Evolutionary conservation across 345 rosid species (phyloP).

Genomic region (Citrus hindsii): DNA sequence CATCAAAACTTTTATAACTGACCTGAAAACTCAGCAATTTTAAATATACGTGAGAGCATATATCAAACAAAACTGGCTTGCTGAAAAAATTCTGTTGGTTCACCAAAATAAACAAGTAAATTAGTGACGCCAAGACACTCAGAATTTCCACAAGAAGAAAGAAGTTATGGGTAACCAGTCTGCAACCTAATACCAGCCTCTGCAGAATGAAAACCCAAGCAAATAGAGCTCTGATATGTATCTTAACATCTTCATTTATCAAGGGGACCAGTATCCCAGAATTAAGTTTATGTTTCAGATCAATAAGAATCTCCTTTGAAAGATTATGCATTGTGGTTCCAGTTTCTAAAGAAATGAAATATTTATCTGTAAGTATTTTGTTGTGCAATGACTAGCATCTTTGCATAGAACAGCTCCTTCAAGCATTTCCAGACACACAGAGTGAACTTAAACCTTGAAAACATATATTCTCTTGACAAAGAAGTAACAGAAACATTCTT

Average conservation of each 20-base stretch:
- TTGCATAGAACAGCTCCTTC: not conserved
- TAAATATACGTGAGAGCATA: not conserved
- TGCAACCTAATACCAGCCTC: not conserved
- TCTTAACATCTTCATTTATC: not conserved
- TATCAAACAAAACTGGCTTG: not conserved
- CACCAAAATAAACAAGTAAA: not conserved
- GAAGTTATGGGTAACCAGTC: not conserved
- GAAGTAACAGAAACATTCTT: constrained; percentile 1
- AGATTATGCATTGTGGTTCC: not conserved
- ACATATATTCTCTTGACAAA: not conserved
- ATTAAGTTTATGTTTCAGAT: not conserved
- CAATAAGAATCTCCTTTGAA: not conserved
- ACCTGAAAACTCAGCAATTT: constrained; percentile 46
- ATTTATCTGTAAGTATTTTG: not conserved
- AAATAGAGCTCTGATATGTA: not conserved
- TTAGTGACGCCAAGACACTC: not conserved
- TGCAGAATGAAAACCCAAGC: not conserved
- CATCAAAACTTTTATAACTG: constrained; percentile 69
- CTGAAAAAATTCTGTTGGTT: not conserved
- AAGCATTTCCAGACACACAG: not conserved
- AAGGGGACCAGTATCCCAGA: not conserved
- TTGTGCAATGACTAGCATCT: not conserved
- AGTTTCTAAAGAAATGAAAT: not conserved
- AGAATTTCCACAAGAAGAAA: not conserved
- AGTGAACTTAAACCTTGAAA: not conserved